Base-by-base conservation (phyloP, 345 rosid genomes). In the Angophora floribunda region DNA sequence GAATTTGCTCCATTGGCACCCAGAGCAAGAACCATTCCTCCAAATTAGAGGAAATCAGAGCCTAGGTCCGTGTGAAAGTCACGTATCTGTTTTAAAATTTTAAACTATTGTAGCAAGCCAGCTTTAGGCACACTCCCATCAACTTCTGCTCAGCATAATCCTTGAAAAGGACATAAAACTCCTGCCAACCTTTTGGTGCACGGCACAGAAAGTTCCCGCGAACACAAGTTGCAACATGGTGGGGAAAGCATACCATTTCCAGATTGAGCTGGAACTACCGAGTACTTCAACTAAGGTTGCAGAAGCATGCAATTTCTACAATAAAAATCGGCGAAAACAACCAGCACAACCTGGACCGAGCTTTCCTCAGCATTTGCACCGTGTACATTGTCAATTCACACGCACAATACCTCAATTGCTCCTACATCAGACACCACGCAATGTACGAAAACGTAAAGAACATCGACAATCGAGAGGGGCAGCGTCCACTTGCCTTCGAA, bases 401-500 rank as follows among this genome's bases (percentile, higher is more conserved):
- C 82, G 49, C 82, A 11, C 21, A 17, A 36, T 5, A 75, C 82
- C 13, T 17, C 82, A 3, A 41, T 1, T 26, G 0, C 47, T 36
- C 45, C 47, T 17, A 9, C 49, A 75, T 41, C 21, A 75, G 82
- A 36, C 47, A 5, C 26, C 82, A 36, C 82, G 82, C 5, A 19
- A 16, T 47, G 47, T 21, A 19, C 47, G 49, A 19, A 75, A 75
- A 9, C 26, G 82, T 17, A 75, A 75, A 75, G 82, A 36, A 47
- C 12, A 5, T 36, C 49, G 82, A 75, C 26, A 19, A 75, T 5
- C 82, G 44, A 75, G 26, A 75, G 47, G 49, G 3, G 32, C 52
- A 57, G 52, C 88, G 85, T 44, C 53, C 30, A 44, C 26, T 87
- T 85, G 94, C 97, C 97, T 85, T 90, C 92, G 87, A 93, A 95